Evolutionary conservation across 2,329 filamentous ascomycete species (phyloP), one percentile per base, ranked within the genome.

Genomic region (Neopestalotiopsis sp.): DNA sequence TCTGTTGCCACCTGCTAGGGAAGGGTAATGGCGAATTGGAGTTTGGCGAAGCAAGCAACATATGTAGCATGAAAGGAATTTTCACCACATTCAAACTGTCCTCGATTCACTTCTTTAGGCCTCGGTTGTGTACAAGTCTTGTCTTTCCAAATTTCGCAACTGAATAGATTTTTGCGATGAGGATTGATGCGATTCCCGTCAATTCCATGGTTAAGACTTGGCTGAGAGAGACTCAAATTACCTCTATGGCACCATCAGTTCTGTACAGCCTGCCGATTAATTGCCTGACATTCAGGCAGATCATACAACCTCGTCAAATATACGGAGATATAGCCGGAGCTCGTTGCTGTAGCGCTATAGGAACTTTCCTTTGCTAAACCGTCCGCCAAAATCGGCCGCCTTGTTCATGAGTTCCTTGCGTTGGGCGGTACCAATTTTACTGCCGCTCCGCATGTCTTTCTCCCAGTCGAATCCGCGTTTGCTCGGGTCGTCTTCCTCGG

Each of bases 401-500:
- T 92, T 92, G 72, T 89, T 92, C 69, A 98, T 79, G 83, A 98
- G 84, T 74, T 98, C 92, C 74, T 89, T 89, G 73, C 91, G 89
- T 83, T 97, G 91, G 45, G 90, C 86, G 72, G 90, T 84, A 32
- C 90, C 92, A 66, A 98, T 89, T 75, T 89, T 90, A 20, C 89
- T 89, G 9, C 91, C 91, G 2, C 93, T 82, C 52, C 89, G 92
- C 89, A 98, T 97, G 79, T 98, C 96, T 83, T 98, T 98, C 79
- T 98, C 94, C 71, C 90, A 88, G 81, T 98, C 94, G 81, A 98
- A 98, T 0, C 89, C 92, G 70, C 95, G 86, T 80, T 92, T 92
- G 79, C 94, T 97, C 0, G 96, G 95, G 78, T 98, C 95, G 80
- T 98, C 95, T 28, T 96, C 93, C 71, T 94, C 89, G 71, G 91